phyloP scores from a whole-genome alignment of 2,329 filamentous ascomycete species.

The Didymella segeticola region DNA sequence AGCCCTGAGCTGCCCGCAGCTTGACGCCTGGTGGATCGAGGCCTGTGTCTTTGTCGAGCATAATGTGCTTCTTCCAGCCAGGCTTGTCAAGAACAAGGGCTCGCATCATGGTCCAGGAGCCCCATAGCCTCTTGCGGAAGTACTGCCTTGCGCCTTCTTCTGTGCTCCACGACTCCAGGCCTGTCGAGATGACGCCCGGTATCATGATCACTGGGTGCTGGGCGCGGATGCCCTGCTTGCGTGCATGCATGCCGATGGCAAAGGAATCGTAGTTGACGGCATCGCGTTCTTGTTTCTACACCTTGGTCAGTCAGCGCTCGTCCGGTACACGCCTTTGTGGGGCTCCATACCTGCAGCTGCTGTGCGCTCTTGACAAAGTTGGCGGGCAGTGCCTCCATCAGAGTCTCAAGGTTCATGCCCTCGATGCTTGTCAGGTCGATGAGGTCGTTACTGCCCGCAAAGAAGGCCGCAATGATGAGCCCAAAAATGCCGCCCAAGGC shows the following conservation, averaged over 20 bases:
- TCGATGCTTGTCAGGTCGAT: slow-evolving; percentile 79
- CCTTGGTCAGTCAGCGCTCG: slow-evolving; percentile 34
- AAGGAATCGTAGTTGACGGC: slow-evolving; percentile 93
- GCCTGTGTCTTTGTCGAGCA: slow-evolving; percentile 91
- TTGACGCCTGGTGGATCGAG: slow-evolving; percentile 91
- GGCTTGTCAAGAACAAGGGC: slow-evolving; percentile 93
- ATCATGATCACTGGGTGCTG: slow-evolving; percentile 96
- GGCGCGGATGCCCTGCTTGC: slow-evolving; percentile 78
- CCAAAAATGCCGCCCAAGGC: slow-evolving; percentile 88
- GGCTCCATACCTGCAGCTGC: slow-evolving; percentile 77
- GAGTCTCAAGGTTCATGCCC: slow-evolving; percentile 78
- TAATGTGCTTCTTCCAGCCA: slow-evolving; percentile 93
- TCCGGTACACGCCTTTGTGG: not conserved
- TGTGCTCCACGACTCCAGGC: slow-evolving; percentile 95
- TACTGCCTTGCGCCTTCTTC: slow-evolving; percentile 84
- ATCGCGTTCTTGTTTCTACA: slow-evolving; percentile 82
- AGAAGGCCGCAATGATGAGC: slow-evolving; percentile 85
- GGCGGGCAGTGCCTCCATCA: slow-evolving; percentile 87
- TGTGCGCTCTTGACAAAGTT: slow-evolving; percentile 85
- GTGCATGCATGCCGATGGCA: slow-evolving; percentile 83
- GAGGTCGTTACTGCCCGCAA: slow-evolving; percentile 87
- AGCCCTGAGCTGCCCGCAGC: slow-evolving; percentile 90
- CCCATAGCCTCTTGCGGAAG: slow-evolving; percentile 94
- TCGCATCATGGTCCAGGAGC: slow-evolving; percentile 98
- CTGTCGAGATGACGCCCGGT: slow-evolving; percentile 95